Percentiles rank a stretch among this genome's conserved stretches.
Evolutionary conservation across 2,329 filamentous ascomycete species (phyloP).

Genomic region (Dichotomopilus funicola): DNA sequence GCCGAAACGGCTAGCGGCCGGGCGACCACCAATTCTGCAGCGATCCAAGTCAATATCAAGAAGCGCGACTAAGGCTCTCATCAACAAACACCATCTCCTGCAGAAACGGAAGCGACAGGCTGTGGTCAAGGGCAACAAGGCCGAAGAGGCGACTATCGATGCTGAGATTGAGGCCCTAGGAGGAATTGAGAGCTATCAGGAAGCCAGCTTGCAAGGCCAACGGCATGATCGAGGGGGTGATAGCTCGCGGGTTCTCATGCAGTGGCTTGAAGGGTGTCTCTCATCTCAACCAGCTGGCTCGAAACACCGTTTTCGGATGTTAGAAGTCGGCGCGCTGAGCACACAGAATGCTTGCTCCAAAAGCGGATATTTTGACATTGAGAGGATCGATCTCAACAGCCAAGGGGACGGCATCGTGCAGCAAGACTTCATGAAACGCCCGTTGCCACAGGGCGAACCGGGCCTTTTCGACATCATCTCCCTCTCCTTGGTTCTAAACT

Average conservation of each 20-base stretch:
- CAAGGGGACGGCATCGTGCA: slow-evolving; percentile 74
- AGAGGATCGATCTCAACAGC: slow-evolving; percentile 85
- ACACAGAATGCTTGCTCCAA: slow-evolving; percentile 77
- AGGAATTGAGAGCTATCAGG: slow-evolving; percentile 58
- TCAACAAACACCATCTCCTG: slow-evolving; percentile 59
- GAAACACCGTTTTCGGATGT: slow-evolving; percentile 49
- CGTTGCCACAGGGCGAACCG: slow-evolving; percentile 54
- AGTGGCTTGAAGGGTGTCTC: slow-evolving; percentile 48
- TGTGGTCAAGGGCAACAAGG: slow-evolving; percentile 44
- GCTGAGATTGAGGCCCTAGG: slow-evolving; percentile 52
- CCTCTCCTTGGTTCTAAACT: slow-evolving; percentile 88
- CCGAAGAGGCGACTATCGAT: slow-evolving; percentile 39
- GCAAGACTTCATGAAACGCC: slow-evolving; percentile 90
- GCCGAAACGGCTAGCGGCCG: slow-evolving; percentile 42
- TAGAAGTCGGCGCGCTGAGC: slow-evolving; percentile 86
- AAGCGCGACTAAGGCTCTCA: slow-evolving; percentile 57
- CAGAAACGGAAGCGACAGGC: slow-evolving; percentile 57
- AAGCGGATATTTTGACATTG: slow-evolving; percentile 63
- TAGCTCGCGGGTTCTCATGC: slow-evolving; percentile 56
- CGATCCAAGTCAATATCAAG: slow-evolving; percentile 54
- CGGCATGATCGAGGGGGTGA: slow-evolving; percentile 60
- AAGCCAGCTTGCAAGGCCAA: slow-evolving; percentile 63
- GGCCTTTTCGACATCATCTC: slow-evolving; percentile 85
- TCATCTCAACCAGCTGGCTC: slow-evolving; percentile 16
- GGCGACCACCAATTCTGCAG: slow-evolving; percentile 51